Evolutionary conservation across 371 early-diverging fungal species (phyloP).

Genomic region (Mortierella sp.): DNA sequence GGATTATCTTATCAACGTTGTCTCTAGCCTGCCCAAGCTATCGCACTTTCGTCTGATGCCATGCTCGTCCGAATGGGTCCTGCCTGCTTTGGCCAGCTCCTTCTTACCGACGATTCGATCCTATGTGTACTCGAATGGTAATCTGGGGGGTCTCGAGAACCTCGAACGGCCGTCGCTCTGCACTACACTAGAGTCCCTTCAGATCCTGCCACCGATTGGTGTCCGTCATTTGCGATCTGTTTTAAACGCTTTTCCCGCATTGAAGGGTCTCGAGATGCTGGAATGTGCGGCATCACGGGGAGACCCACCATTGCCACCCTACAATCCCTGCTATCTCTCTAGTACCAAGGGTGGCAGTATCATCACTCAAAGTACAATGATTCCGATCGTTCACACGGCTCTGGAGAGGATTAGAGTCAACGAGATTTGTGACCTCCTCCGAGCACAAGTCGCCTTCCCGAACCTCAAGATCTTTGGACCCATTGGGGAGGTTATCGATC

Average conservation of each 20-base stretch:
- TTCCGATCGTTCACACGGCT: background rate
- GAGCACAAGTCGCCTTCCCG: background rate
- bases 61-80: background rate
- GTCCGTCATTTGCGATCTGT: background rate
- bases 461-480: background rate
- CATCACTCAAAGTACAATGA: background rate
- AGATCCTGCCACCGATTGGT: background rate
- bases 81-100: background rate
- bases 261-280: background rate
- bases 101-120: constrained; percentile 2
- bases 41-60: background rate
- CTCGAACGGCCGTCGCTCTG: background rate
- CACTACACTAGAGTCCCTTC: background rate
- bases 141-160: background rate
- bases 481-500: background rate
- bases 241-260: background rate
- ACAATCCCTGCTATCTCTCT: background rate
- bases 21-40: background rate
- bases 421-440: background rate
- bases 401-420: background rate
- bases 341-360: background rate
- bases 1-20: background rate
- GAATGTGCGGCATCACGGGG: background rate
- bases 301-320: background rate
- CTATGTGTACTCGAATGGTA: background rate